Base-by-base conservation (phyloP, 345 rosid genomes). In the Dimocarpus longan region DNA sequence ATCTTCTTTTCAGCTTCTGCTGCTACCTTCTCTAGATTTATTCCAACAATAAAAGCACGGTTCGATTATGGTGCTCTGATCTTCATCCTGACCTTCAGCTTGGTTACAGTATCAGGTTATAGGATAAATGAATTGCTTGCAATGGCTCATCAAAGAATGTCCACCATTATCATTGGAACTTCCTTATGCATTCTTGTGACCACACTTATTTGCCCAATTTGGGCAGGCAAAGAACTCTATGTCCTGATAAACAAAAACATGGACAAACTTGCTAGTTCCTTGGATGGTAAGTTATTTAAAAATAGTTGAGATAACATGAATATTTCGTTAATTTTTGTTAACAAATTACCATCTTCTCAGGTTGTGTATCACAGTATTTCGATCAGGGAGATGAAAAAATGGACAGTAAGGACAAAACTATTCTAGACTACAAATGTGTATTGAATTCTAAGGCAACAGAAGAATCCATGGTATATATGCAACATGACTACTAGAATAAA, bases 391-490 rank as follows among this genome's bases (percentile, higher is more conserved):
- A 67, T 7, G 86, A 66, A 15, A 22, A 42, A 28, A 21, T 40
- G n/a, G 74, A 79, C 18, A 72, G 39, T 64, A 42, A 69, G 4
- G 79, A 78, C 48, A 77, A 78, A 72, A 26, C 79, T 12, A 74
- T 84, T 70, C 46, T 75, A 22, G 88, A 78, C 26, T 89, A 87
- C 80, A 85, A 82, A 54, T 84, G 87, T 79, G 89, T 89, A 54
- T 64, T 89, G 10, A 76, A 63, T 21, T 81, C 92, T 43, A 89
- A 89, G 82, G 85, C 82, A 22, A 9, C 84, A 4, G 90, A 89
- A 80, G 92, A 89, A 39, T 79, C 88, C 4, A 32, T 87, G 89
- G 90, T 87, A n/a, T n/a, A n/a, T n/a, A 84, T 16, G 86, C 78
- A 54, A 39, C 66, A 43, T 13, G 32, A 68, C 26, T 44, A 46